Evolutionary conservation across 345 rosid species (phyloP).

Genomic region (Aegle marmelos): DNA sequence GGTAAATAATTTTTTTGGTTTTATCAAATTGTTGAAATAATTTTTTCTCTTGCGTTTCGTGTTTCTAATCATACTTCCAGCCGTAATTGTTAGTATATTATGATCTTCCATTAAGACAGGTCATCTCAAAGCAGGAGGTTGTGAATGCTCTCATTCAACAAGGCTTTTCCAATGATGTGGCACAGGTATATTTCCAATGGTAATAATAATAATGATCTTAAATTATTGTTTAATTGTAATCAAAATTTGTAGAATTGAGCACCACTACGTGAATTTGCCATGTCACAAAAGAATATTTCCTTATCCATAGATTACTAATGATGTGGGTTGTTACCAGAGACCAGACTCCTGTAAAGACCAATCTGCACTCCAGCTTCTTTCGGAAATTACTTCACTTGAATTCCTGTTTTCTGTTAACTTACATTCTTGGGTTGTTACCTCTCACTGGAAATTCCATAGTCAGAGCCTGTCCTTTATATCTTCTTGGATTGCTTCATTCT

Average conservation of each 20-base stretch:
- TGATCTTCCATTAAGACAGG: constrained; percentile 38
- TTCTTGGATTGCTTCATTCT: background rate
- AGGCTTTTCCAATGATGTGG: constrained; percentile 63
- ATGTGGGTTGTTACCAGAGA: background rate
- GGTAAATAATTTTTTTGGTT: background rate
- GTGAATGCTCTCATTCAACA: constrained; percentile 44
- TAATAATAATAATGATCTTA: background rate
- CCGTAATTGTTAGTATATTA: constrained; percentile 7
- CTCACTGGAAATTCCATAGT: background rate
- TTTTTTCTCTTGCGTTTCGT: background rate
- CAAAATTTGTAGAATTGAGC: background rate
- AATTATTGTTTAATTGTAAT: background rate
- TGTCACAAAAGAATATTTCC: background rate
- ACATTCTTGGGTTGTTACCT: background rate
- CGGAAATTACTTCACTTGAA: background rate
- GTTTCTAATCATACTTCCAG: background rate
- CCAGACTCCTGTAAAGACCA: background rate
- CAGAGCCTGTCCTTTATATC: background rate
- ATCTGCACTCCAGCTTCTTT: background rate
- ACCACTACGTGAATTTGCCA: background rate
- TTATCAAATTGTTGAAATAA: background rate
- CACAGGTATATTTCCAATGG: constrained; percentile 44
- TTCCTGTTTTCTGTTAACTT: background rate
- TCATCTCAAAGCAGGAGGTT: constrained; percentile 49
- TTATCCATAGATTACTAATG: background rate